Conservation (phyloP, 495 filamentous ascomycete genomes). For the Umbilicaria muhlenbergii region DNA sequence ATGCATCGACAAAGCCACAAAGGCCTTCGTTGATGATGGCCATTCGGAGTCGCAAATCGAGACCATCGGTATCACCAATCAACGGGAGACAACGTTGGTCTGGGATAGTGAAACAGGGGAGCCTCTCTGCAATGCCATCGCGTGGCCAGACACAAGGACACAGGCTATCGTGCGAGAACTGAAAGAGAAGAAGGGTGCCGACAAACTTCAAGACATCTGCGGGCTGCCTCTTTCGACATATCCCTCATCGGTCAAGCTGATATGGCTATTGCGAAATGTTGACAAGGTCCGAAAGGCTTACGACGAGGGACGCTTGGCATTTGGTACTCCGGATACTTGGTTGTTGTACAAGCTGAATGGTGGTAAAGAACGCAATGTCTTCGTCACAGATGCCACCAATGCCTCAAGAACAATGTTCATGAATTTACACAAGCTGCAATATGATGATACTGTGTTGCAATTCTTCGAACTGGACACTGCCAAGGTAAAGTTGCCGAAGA, state of each 20-base stretch:
- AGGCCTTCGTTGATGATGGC: conserved; percentile 54
- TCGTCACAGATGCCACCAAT: conserved; percentile 85
- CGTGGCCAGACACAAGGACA: conserved; percentile 88
- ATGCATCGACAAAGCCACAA: conserved; percentile 73
- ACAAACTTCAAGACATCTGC: conserved; percentile 57
- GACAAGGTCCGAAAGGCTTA: conserved; percentile 61
- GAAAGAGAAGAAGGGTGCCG: conserved; percentile 48
- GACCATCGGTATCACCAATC: conserved; percentile 83
- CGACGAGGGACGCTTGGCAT: conserved; percentile 63
- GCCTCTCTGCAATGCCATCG: conserved; percentile 76
- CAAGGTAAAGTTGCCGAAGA: conserved; percentile 68
- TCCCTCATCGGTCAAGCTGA: conserved; percentile 75
- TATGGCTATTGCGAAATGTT: conserved; percentile 70
- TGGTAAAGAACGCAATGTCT: conserved; percentile 47
- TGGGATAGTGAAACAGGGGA: conserved; percentile 85
- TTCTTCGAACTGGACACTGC: conserved; percentile 69
- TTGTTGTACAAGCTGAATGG: conserved; percentile 83
- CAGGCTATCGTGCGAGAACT: conserved; percentile 65
- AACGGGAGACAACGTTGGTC: conserved; percentile 82
- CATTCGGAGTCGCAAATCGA: conserved; percentile 59
- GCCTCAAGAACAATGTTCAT: conserved; percentile 95
- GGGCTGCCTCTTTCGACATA: conserved; percentile 89
- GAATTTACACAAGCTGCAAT: conserved; percentile 75
- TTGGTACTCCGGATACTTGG: conserved; percentile 93
- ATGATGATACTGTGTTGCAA: conserved; percentile 63